A percentile compares a stretch with the other conserved stretches of the same genome.
Evolutionary conservation across 148 eudicot genomes (phyloP).

Genomic region (Vaccinium macrocarpon): DNA sequence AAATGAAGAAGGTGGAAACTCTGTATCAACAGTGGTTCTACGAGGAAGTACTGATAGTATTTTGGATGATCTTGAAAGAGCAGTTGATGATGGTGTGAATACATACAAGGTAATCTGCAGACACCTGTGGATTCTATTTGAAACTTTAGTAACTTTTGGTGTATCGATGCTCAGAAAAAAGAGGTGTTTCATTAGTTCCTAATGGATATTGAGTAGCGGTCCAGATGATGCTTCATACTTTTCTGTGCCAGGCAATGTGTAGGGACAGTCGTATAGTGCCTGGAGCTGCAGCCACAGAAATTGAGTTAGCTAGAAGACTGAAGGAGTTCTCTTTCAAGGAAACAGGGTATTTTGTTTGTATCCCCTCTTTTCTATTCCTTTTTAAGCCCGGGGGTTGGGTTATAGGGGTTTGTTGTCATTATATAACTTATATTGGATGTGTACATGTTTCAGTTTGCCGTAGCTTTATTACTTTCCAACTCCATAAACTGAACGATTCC

Average conservation of each 20-base stretch:
- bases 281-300: constrained; percentile 97
- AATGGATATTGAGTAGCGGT: neutral
- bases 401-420: neutral
- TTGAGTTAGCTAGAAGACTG: constrained; percentile 82
- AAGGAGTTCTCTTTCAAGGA: constrained; percentile 88
- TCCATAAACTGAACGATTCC: neutral
- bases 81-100: constrained; percentile 96
- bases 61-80: constrained; percentile 98
- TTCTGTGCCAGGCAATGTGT: constrained; percentile 71
- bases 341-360: constrained; percentile 54
- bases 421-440: neutral
- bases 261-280: constrained; percentile 91
- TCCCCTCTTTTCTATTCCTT: neutral
- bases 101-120: constrained; percentile 63
- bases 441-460: neutral
- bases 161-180: neutral
- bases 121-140: neutral
- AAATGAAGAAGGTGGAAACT: constrained; percentile 95
- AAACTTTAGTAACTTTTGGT: neutral
- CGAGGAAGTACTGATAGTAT: constrained; percentile 98
- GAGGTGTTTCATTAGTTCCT: neutral
- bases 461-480: neutral
- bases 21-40: constrained; percentile 74
- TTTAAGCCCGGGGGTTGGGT: neutral
- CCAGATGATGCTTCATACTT: neutral